Conservation (phyloP, 2,329 filamentous ascomycete genomes). For the Phyllosticta paracitricarpa region DNA sequence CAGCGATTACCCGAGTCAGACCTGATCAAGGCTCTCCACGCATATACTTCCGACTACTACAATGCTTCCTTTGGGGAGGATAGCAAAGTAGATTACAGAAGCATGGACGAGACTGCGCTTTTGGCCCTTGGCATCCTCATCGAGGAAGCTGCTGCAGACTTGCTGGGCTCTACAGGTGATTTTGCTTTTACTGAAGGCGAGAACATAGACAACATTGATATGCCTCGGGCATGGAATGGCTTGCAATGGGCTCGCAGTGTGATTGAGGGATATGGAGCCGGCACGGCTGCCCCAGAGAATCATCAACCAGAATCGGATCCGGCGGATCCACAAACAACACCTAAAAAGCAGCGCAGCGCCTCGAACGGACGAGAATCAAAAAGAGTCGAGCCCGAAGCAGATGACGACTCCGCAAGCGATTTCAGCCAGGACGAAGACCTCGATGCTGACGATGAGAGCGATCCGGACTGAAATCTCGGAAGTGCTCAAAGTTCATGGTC, state of each 20-base stretch:
- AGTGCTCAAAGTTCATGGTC: not conserved
- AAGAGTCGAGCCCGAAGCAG: not conserved
- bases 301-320: not conserved
- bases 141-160: constrained; percentile 56
- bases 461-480: not conserved
- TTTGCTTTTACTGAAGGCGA: constrained; percentile 58
- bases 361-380: not conserved
- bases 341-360: not conserved
- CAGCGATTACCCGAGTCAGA: constrained; percentile 56
- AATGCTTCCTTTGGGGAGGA: constrained; percentile 17
- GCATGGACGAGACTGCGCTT: constrained; percentile 70
- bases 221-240: not conserved
- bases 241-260: constrained; percentile 3
- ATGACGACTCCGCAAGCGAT: not conserved
- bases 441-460: not conserved
- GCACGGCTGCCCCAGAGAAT: not conserved
- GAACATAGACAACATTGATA: not conserved
- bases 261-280: not conserved
- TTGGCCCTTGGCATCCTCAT: constrained; percentile 65
- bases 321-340: not conserved
- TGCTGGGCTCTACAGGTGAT: constrained; percentile 56
- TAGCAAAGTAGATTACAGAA: constrained; percentile 37
- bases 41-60: constrained; percentile 60
- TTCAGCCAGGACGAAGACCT: not conserved
- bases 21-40: constrained; percentile 58